These are phyloP conservation scores for Brassica cretica DNA, from an alignment of 345 rosid species.

Conservation along the genomic window DNA sequence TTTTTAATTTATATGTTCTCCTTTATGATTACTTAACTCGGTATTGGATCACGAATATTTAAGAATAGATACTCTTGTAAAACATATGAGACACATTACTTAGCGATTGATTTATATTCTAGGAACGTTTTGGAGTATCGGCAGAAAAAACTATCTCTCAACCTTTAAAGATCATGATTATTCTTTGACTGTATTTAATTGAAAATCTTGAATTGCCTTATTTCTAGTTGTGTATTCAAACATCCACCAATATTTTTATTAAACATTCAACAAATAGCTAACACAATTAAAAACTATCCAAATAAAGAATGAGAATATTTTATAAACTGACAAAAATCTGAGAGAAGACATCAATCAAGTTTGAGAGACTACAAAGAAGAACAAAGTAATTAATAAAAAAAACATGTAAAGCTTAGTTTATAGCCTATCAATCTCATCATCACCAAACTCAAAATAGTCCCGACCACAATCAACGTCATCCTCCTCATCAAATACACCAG, in stretches of 20 bases:
- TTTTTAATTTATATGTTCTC: neutral
- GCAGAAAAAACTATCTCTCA: too few relatives aligned
- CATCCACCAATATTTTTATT: slow-evolving; percentile 3
- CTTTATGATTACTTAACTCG: too few relatives aligned
- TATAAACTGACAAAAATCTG: too few relatives aligned
- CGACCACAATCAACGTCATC: neutral
- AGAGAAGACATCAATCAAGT: too few relatives aligned
- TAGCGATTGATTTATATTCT: too few relatives aligned
- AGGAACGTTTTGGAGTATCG: too few relatives aligned
- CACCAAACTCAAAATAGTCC: neutral
- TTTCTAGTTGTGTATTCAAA: too few relatives aligned
- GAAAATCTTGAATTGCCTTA: too few relatives aligned
- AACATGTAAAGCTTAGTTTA: neutral
- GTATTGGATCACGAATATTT: too few relatives aligned
- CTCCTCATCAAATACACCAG: neutral
- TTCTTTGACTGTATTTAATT: slow-evolving; percentile 34
- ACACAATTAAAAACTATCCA: neutral
- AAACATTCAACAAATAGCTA: neutral
- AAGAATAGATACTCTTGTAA: too few relatives aligned
- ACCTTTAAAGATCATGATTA: slow-evolving; percentile 31
- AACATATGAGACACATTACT: too few relatives aligned
- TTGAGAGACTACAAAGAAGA: too few relatives aligned
- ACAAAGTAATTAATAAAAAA: neutral
- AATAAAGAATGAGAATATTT: neutral
- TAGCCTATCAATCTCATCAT: neutral